Evolutionary conservation across 1,284 basidiomycete genomes (phyloP), one percentile per base, ranked within the genome.

Genomic region (Cutaneotrichosporon spelunceum): DNA sequence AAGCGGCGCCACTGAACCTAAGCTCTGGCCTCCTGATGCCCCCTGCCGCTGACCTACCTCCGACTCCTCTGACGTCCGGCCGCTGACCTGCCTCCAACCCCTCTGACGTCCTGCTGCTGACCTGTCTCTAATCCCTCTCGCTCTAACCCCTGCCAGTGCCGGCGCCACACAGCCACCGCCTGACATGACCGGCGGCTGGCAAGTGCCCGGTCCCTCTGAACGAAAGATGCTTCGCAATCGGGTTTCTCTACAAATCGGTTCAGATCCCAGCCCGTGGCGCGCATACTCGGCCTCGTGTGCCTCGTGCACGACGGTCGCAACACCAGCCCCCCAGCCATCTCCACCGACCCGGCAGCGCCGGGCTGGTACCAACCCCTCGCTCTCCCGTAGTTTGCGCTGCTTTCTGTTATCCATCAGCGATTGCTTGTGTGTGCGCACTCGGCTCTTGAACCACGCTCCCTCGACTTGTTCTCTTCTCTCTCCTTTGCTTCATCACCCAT

Each of bases 221-320:
- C 29, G 48, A 27, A 50, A 50, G 48, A 50, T 50, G 48, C 27
- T 30, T 50, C 48, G 48, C 48, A 8, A 5, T 26, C 23, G 45
- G 13, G 45, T 45, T 45, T 45, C 44, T 39, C 36, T 39, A 39
- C 36, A 39, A 48, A 26, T 48, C 45, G 13, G 10, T 24, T 10
- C 5, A 26, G 14, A 26, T 21, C 23, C 45, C 45, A 48, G 26
- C 4, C 30, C 13, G 4, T 33, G 30, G 30, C 13, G 30, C 8
- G 30, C 2, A 27, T 48, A 21, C 45, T 10, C 16, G 9, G 45
- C 45, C 23, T 48, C 23, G 45, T 27, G 45, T 48, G 23, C 23
- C 45, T 24, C 45, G 23, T 19, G 45, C 14, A 26, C 24, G 44
- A 24, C n/a, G n/a, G 36, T 19, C 16, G 36, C 36, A 39, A 19